A percentile compares a stretch with the other conserved stretches of the same genome.
Evolutionary conservation across 2,329 filamentous ascomycete genomes (phyloP).

Genomic region (Trichoderma atroviride): DNA sequence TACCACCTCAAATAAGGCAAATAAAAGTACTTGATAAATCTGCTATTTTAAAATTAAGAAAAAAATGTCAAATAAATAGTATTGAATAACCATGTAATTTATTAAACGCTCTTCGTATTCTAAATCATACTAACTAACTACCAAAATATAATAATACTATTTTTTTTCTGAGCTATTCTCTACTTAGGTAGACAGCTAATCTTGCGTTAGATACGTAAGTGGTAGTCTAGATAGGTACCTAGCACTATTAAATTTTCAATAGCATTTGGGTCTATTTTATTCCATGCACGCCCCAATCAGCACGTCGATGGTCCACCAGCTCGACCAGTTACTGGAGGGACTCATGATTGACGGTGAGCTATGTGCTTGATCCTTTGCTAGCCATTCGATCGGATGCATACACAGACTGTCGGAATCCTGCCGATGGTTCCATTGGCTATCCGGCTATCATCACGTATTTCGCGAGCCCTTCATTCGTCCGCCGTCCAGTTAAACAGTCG

Average conservation of each 20-base stretch:
- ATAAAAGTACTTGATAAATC: no score
- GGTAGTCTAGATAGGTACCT: background rate
- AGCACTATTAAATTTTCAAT: background rate
- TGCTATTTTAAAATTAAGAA: no score
- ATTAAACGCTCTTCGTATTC: no score
- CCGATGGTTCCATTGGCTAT: constrained; percentile 6
- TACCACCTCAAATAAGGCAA: no score
- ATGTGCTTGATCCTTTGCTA: background rate
- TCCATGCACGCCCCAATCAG: background rate
- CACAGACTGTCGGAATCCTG: constrained; percentile 1
- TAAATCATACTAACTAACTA: no score
- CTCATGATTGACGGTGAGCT: constrained; percentile 3
- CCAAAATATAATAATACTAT: no score
- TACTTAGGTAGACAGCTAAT: no score
- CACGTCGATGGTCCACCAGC: background rate
- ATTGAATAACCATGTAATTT: no score
- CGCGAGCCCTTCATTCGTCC: constrained; percentile 18
- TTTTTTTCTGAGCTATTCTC: no score
- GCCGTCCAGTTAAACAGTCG: constrained; percentile 5
- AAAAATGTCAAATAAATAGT: no score
- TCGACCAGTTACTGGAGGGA: background rate
- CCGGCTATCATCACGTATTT: constrained; percentile 16
- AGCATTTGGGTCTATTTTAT: background rate
- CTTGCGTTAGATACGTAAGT: no score
- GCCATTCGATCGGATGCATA: constrained; percentile 8